Conservation (phyloP, 2,329 filamentous ascomycete species). For the Colletotrichum nymphaeae region DNA sequence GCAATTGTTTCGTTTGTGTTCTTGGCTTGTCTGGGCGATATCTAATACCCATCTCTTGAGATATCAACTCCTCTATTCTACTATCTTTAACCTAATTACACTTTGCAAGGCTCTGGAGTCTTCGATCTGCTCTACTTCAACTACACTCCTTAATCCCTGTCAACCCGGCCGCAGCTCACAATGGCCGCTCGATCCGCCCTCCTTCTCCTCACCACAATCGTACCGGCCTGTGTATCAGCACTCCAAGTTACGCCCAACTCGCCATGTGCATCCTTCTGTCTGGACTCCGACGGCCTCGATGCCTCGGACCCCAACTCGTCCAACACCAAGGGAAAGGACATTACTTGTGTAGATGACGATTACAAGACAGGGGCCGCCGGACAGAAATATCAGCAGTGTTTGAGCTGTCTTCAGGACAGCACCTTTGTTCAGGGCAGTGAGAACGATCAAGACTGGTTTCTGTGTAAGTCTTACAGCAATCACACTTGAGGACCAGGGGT, state of each 20-base stretch:
- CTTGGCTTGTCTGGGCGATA: conserved; percentile 6
- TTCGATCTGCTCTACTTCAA: conserved; percentile 14
- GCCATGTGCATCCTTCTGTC: conserved; percentile 63
- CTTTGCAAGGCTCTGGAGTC: conserved; percentile 27
- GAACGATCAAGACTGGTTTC: conserved; percentile 66
- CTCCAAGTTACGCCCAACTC: conserved; percentile 66
- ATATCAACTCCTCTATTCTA: neutral
- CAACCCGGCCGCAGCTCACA: neutral
- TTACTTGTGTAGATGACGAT: conserved; percentile 59
- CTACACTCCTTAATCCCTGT: neutral
- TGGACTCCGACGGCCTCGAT: conserved; percentile 54
- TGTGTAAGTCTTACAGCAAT: conserved; percentile 56
- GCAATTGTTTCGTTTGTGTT: conserved; percentile 5
- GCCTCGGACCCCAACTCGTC: conserved; percentile 59
- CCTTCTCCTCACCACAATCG: conserved; percentile 38
- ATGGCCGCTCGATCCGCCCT: conserved; percentile 38
- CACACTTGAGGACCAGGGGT: no score
- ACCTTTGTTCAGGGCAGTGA: conserved; percentile 57
- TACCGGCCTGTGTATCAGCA: conserved; percentile 45
- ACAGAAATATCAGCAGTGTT: conserved; percentile 60
- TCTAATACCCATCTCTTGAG: conserved; percentile 16
- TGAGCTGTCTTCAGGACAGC: conserved; percentile 65
- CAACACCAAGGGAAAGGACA: conserved; percentile 55
- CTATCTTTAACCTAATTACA: conserved; percentile 17
- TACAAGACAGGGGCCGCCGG: conserved; percentile 53